These are phyloP conservation scores for Syzygium oleosum DNA, from an alignment of 345 rosid genomes.

Conservation along the genomic window DNA sequence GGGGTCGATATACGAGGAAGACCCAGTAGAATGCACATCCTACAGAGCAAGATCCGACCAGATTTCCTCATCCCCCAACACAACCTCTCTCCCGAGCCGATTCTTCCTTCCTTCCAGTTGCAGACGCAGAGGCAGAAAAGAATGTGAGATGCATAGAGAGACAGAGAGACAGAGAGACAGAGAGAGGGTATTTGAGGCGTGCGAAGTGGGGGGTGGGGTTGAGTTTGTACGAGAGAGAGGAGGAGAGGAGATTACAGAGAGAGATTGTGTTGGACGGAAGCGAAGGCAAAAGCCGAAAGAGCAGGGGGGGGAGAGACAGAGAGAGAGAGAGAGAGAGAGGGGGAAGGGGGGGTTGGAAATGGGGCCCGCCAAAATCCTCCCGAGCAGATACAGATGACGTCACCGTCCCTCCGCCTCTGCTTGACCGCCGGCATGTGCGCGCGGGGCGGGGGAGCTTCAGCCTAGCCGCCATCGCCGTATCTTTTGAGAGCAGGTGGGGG, in stretches of 20 bases:
- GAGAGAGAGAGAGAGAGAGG: not conserved
- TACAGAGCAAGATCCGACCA: not conserved
- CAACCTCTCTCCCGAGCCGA: not conserved
- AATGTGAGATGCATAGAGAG: not conserved
- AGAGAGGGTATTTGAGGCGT: not conserved
- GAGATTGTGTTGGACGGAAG: not conserved
- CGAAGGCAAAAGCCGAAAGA: not conserved
- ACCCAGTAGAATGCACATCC: not conserved
- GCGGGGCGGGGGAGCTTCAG: not conserved
- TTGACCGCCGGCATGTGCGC: not conserved
- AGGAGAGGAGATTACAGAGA: not conserved
- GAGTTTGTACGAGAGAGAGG: not conserved
- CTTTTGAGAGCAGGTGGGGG: not conserved
- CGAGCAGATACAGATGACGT: constrained; percentile 54
- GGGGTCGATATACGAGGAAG: not conserved
- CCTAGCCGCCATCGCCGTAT: not conserved
- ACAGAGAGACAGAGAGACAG: not conserved
- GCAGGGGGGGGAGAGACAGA: not conserved
- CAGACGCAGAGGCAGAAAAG: not conserved
- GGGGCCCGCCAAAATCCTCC: constrained; percentile 49
- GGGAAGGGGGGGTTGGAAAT: not conserved
- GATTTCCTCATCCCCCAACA: not conserved
- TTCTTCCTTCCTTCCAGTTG: not conserved
- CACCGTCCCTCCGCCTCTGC: constrained; percentile 3
- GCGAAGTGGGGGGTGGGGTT: not conserved